A percentile compares a stretch with the other conserved stretches of the same genome.
These are phyloP conservation scores for Alternaria infectoria DNA, from an alignment of 2,329 filamentous ascomycete genomes.

Conservation along the genomic window DNA sequence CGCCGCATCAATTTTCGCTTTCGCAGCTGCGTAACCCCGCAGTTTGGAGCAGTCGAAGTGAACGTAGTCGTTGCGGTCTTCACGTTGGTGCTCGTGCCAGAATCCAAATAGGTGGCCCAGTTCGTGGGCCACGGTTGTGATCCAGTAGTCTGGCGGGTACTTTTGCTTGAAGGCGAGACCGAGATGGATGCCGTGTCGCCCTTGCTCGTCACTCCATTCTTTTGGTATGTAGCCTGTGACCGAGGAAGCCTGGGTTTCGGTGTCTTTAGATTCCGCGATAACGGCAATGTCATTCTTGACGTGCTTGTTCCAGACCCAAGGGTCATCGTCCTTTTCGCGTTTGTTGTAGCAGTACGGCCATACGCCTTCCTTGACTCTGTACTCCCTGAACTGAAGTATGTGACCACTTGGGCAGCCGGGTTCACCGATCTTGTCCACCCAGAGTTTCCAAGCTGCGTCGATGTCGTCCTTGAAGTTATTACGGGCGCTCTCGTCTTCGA, in stretches of 20 bases:
- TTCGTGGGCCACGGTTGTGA: background rate
- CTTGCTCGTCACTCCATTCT: background rate
- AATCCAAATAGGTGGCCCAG: slow-evolving; percentile 2
- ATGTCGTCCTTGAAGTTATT: background rate
- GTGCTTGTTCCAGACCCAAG: background rate
- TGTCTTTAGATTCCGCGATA: background rate
- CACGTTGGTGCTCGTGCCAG: background rate
- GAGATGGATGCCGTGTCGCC: background rate
- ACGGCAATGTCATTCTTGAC: background rate
- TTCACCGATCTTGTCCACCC: background rate
- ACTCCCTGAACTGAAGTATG: slow-evolving; percentile 2
- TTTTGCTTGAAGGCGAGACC: background rate
- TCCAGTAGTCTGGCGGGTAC: background rate
- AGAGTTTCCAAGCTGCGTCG: slow-evolving; percentile 5
- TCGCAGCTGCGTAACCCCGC: background rate
- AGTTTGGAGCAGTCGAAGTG: background rate
- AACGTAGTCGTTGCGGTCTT: background rate
- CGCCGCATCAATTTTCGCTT: background rate
- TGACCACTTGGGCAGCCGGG: background rate
- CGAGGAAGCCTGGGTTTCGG: background rate
- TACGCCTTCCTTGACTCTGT: background rate
- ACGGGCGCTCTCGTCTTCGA: background rate
- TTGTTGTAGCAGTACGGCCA: background rate
- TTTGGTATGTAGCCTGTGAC: slow-evolving; percentile 3
- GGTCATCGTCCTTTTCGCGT: background rate